Evolutionary conservation across 345 rosid genomes (phyloP), one percentile per base, ranked within the genome.

Genomic region (Moricandia arvensis): DNA sequence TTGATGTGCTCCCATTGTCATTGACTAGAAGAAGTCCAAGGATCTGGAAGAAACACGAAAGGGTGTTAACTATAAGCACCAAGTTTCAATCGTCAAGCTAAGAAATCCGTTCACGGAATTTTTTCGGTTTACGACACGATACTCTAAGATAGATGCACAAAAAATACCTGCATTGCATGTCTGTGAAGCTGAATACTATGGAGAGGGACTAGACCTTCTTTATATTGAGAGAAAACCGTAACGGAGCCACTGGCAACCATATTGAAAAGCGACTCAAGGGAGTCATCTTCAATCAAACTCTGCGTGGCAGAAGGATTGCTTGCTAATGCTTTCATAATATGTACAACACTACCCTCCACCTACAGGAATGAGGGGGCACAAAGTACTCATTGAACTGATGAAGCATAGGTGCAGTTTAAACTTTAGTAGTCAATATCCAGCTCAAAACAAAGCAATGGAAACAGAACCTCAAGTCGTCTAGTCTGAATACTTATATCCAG

Each of bases 331-430:
- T 96, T 96, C 98, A 96, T 96, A 41, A 89, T 88, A 83, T 96
- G 99, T 60, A 96, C 97, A 11, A 93, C 82, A 76, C 98, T 86
- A 81, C 93, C 99, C 80, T 95, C 98, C 66, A 95, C 91, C 99
- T 95, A 83, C 76, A 87, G 69, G 65, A 70, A 60, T 59, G 33
- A 64, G 7, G 47, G 26, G 35, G 51, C 31, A 53, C 33, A 43
- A 31, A 34, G 41, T 38, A 37, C 17, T 38, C 38, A 24, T 55
- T 53, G 12, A 69, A 64, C 49, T 34, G 34, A 65, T 69, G 51
- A 45, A 70, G 64, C 27, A 77, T 29, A 47, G 61, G 57, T 35
- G 68, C 34, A 47, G 68, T 18, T 66, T 35, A 49, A 27, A n/a
- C 4, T 18, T 51, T 59, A 10, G 63, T 51, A 38, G 30, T 59